Percentiles rank a stretch among this genome's conserved stretches.
Conservation (phyloP, 352 stramenopile species). For the Albugo laibachii region DNA sequence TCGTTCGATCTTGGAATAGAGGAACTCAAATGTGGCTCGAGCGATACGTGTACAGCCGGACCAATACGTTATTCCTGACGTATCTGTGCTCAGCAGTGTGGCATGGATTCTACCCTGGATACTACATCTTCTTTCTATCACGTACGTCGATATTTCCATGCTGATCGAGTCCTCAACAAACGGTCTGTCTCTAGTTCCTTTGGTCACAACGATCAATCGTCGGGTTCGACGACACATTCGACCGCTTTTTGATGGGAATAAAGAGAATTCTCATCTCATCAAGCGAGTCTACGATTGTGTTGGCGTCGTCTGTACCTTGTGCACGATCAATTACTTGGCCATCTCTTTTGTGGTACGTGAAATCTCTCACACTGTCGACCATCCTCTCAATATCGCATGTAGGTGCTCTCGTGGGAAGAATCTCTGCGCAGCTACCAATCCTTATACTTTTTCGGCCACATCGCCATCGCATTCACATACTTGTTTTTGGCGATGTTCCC, state of each 20-base stretch:
- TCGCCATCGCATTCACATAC: constrained; percentile 3
- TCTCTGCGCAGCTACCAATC: constrained; percentile 22
- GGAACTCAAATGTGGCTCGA: constrained; percentile 92
- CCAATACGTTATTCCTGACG: constrained; percentile 83
- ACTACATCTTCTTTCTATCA: constrained; percentile 91
- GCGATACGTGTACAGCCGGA: constrained; percentile 94
- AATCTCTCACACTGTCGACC: neutral
- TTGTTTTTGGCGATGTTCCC: neutral
- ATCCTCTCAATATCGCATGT: neutral
- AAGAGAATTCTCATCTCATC: constrained; percentile 5
- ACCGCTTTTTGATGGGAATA: constrained; percentile 21
- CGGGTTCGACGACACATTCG: constrained; percentile 28
- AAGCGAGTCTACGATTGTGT: constrained; percentile 44
- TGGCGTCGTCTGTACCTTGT: constrained; percentile 25
- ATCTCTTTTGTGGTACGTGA: constrained; percentile 33
- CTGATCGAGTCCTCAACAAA: neutral
- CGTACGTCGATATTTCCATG: constrained; percentile 7
- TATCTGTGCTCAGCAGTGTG: constrained; percentile 93
- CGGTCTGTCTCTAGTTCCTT: constrained; percentile 15
- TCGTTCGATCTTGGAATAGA: constrained; percentile 91
- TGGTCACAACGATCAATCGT: constrained; percentile 50
- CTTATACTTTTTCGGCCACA: constrained; percentile 39
- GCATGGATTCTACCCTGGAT: constrained; percentile 98
- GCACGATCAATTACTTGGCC: constrained; percentile 55
- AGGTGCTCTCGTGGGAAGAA: constrained; percentile 28